These are phyloP conservation scores for Magnolia kwangsiensis DNA, from an alignment of 164 flowering plant genomes.

Conservation along the genomic window DNA sequence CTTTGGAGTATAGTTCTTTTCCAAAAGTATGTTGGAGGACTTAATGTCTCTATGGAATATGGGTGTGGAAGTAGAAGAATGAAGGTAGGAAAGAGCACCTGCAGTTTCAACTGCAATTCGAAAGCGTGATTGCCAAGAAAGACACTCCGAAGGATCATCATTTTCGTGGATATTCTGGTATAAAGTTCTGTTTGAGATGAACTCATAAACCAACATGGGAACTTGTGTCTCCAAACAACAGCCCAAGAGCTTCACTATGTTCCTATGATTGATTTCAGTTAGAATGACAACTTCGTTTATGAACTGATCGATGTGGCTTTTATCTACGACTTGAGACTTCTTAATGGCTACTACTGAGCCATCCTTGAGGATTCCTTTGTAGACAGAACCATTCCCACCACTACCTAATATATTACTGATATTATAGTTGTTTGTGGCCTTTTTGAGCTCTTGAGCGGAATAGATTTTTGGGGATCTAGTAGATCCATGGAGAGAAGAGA, in stretches of 20 bases:
- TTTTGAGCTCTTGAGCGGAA: not conserved
- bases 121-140: constrained; percentile 4
- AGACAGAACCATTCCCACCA: no score
- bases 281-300: constrained; percentile 13
- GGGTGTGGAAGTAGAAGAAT: constrained; percentile 13
- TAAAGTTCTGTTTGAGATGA: constrained; percentile 5
- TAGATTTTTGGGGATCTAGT: not conserved
- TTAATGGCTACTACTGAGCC: not conserved
- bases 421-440: no score
- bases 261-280: constrained; percentile 14
- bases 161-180: not conserved
- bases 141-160: not conserved
- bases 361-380: no score
- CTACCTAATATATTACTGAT: no score
- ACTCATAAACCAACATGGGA: constrained; percentile 17
- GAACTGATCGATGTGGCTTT: constrained; percentile 2
- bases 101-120: constrained; percentile 8
- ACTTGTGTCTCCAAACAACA: constrained; percentile 15
- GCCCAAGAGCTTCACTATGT: constrained; percentile 19
- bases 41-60: constrained; percentile 15
- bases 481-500: not conserved
- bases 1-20: constrained; percentile 11
- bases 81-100: constrained; percentile 11
- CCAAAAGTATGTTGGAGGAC: constrained; percentile 11
- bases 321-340: constrained; percentile 4